phyloP scores from a whole-genome alignment of 139 green algal species.

The Tetraselmis chui region DNA sequence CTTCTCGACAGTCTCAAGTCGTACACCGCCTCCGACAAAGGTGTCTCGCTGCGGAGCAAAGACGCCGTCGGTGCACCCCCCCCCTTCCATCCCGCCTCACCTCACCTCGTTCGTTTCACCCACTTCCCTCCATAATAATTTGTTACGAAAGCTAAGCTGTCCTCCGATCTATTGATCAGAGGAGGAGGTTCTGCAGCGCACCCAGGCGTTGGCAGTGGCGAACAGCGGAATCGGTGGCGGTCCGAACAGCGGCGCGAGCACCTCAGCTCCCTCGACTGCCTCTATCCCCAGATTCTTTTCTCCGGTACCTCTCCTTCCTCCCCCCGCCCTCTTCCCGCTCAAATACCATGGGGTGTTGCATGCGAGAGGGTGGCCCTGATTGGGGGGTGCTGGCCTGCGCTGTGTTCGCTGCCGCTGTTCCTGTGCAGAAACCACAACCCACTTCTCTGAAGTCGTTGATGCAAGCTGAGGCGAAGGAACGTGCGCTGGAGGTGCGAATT shows the following conservation, averaged over 20 bases:
- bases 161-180: not conserved
- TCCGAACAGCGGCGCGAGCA: too few relatives aligned
- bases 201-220: not conserved
- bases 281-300: not conserved
- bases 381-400: too few relatives aligned
- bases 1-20: not conserved
- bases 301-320: not conserved
- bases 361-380: too few relatives aligned
- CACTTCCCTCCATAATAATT: too few relatives aligned
- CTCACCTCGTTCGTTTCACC: too few relatives aligned
- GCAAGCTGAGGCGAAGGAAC: not conserved
- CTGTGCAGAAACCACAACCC: not conserved
- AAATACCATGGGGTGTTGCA: not conserved
- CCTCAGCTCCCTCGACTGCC: too few relatives aligned
- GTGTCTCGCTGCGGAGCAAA: not conserved
- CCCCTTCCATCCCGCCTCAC: not conserved
- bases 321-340: not conserved
- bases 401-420: too few relatives aligned
- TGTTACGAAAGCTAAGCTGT: not conserved
- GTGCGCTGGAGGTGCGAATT: not conserved
- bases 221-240: not conserved
- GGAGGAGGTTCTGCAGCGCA: not conserved
- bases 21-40: not conserved
- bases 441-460: not conserved
- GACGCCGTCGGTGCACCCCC: not conserved